phyloP scores from a whole-genome alignment of 257 asterid species.

The Petunia axillaris region DNA sequence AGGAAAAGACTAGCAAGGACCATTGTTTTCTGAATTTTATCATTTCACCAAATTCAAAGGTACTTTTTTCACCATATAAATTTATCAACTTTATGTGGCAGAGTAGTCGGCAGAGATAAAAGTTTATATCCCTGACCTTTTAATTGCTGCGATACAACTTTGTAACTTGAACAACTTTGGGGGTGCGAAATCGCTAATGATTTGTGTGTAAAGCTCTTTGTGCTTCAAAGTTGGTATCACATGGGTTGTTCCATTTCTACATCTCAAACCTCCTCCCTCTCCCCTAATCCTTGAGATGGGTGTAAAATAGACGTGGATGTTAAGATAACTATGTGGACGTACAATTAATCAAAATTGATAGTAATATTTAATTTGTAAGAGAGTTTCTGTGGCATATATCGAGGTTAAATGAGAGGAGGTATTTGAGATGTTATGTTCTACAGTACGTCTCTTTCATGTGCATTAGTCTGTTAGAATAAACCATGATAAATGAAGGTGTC shows the following conservation, averaged over 20 bases:
- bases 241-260: constrained; percentile 46
- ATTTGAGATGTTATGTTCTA: too few relatives aligned
- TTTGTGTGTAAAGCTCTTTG: constrained; percentile 40
- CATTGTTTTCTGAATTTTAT: neutral
- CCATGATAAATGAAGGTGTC: too few relatives aligned
- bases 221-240: constrained; percentile 52
- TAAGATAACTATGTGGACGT: too few relatives aligned
- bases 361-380: too few relatives aligned
- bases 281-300: too few relatives aligned
- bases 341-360: too few relatives aligned
- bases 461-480: too few relatives aligned
- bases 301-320: too few relatives aligned
- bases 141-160: constrained; percentile 22
- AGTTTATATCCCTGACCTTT: constrained; percentile 22
- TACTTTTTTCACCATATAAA: constrained; percentile 38
- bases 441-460: too few relatives aligned
- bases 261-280: too few relatives aligned
- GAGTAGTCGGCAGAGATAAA: constrained; percentile 35
- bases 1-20: neutral
- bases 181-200: constrained; percentile 44
- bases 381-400: too few relatives aligned
- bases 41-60: constrained; percentile 25
- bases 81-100: constrained; percentile 24
- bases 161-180: constrained; percentile 46
- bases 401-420: too few relatives aligned